These are phyloP conservation scores for Candida maesae DNA, from an alignment of 805 yeast genomes.

Conservation along the genomic window DNA sequence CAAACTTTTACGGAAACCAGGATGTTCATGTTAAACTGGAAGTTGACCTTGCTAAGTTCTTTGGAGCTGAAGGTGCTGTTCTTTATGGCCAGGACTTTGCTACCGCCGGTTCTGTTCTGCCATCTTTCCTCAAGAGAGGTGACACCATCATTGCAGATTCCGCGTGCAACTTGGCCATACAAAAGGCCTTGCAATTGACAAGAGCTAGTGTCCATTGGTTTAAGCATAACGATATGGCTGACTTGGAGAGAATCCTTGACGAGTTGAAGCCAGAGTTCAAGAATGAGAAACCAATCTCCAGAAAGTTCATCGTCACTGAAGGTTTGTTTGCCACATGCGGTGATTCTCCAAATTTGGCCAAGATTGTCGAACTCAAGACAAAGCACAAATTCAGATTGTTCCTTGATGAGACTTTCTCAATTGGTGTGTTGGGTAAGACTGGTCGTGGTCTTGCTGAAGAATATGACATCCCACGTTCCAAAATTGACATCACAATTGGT, in stretches of 20 bases:
- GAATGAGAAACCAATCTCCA: conserved; percentile 65
- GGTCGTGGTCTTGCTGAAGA: conserved; percentile 88
- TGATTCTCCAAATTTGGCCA: conserved; percentile 67
- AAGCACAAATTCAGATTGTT: conserved; percentile 82
- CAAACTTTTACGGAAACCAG: conserved; percentile 94
- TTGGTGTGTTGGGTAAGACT: conserved; percentile 79
- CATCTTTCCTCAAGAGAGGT: conserved; percentile 93
- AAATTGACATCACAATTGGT: conserved; percentile 80
- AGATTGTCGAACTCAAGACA: conserved; percentile 68
- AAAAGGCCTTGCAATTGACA: conserved; percentile 83
- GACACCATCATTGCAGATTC: conserved; percentile 88
- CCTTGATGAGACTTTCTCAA: conserved; percentile 81
- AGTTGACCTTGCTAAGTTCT: conserved; percentile 66
- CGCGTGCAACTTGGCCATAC: conserved; percentile 69
- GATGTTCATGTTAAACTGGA: conserved; percentile 83
- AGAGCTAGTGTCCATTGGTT: conserved; percentile 73
- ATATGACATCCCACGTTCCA: conserved; percentile 56
- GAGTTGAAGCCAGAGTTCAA: conserved; percentile 34
- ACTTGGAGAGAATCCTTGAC: conserved; percentile 64
- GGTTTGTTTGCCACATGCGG: conserved; percentile 83
- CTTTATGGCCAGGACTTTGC: conserved; percentile 91
- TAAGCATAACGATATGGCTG: conserved; percentile 85
- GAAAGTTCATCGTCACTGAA: conserved; percentile 90
- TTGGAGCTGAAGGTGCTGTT: conserved; percentile 75
- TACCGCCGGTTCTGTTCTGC: conserved; percentile 82